These are phyloP conservation scores for Petrea volubilis DNA, from an alignment of 257 asterid genomes.

Conservation along the genomic window DNA sequence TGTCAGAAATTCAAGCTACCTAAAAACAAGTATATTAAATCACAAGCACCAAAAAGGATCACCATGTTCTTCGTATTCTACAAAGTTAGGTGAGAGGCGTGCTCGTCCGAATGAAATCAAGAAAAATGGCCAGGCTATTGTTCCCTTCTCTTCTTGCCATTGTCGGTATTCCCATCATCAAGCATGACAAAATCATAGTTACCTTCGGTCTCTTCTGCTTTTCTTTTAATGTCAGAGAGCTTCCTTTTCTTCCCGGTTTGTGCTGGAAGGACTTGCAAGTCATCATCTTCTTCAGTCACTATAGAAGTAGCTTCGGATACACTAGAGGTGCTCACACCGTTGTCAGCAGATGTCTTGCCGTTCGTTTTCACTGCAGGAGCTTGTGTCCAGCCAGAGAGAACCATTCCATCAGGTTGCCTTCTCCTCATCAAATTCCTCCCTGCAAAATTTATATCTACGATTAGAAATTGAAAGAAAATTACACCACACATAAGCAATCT, in stretches of 20 bases:
- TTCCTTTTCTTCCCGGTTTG: slow-evolving; percentile 71
- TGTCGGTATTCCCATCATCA: slow-evolving; percentile 39
- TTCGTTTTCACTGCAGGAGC: slow-evolving; percentile 49
- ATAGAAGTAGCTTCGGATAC: slow-evolving; percentile 38
- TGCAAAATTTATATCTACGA: slow-evolving; percentile 29
- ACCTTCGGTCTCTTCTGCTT: slow-evolving; percentile 38
- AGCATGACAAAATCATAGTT: slow-evolving; percentile 42
- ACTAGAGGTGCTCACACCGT: slow-evolving; percentile 71
- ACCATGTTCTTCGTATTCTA: slow-evolving; percentile 42
- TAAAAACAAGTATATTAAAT: slow-evolving; percentile 21
- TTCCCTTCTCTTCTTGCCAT: slow-evolving; percentile 53
- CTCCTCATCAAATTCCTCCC: slow-evolving; percentile 93
- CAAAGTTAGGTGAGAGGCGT: slow-evolving; percentile 41
- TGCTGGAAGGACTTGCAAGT: slow-evolving; percentile 44
- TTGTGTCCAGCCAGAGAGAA: slow-evolving; percentile 85
- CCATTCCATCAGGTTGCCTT: slow-evolving; percentile 94
- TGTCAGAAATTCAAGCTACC: slow-evolving; percentile 36
- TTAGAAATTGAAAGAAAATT: background rate
- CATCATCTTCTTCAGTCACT: slow-evolving; percentile 59
- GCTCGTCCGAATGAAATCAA: slow-evolving; percentile 6
- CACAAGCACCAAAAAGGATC: slow-evolving; percentile 50
- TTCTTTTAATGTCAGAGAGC: slow-evolving; percentile 42
- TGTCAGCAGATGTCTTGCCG: slow-evolving; percentile 38
- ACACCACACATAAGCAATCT: background rate
- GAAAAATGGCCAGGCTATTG: slow-evolving; percentile 26